Evolutionary conservation across 805 yeast species (phyloP), one percentile per base, ranked within the genome.

Genomic region (Teunomyces kruisii): DNA sequence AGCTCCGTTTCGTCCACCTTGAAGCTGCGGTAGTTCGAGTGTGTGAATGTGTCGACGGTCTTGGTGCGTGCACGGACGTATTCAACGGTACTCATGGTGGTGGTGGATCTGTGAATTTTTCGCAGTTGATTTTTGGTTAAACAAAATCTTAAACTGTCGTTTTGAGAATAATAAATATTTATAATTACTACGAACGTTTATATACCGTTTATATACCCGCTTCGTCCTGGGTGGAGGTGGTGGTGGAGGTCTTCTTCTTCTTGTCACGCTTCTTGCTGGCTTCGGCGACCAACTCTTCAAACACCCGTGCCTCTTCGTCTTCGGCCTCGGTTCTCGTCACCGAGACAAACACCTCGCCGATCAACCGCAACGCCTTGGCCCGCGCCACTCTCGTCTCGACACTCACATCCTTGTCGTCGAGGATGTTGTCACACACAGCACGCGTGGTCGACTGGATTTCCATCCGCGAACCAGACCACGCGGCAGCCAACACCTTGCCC

Each of bases 401-500:
- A 3, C 76, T 62, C 5, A 75, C 80, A 0, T 70, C 68, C 43
- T 78, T 71, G 53, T 87, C 92, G 42, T 79, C 74, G 38, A 87
- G 64, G 2, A 86, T 75, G 33, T 66, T 69, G 54, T 84, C 85
- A 65, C 92, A 86, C 9, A 86, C 94, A 9, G 75, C 79, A 52
- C 88, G 78, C 43, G 85, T 72, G 0, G 89, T 85, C 10, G 84
- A 75, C 60, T 83, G 86, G 43, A 87, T 86, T 61, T 87, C 95
- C 58, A 81, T 86, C 57, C 79, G 84, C 9, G 91, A 82, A 0
- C 92, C 89, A 9, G 81, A 81, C 95, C 95, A 87, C 7, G 94
- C 94, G 2, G 91, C 92, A 7, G 87, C 84, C 29, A 87, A 67
- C 14, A 86, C 87, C 61, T 86, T 87, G 15, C 92, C 94, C 74